These are phyloP conservation scores for Agaricus blazei DNA, from an alignment of 768 basidiomycete species.

Conservation along the genomic window DNA sequence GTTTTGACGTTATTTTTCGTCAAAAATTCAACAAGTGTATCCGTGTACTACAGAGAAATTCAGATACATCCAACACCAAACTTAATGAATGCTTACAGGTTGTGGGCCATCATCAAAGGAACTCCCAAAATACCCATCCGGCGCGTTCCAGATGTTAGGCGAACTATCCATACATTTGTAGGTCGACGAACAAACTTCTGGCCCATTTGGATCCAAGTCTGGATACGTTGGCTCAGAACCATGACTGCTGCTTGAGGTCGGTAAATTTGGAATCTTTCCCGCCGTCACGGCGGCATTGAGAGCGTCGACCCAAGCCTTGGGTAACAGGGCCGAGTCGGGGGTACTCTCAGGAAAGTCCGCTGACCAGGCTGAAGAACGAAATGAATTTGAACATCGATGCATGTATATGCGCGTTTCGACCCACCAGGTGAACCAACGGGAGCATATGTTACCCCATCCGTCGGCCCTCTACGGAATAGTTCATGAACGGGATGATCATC, in stretches of 20 bases:
- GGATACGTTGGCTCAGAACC: constrained; percentile 41
- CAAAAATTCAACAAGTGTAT: constrained; percentile 61
- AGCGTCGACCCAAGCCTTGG: constrained; percentile 68
- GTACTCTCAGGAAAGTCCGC: constrained; percentile 48
- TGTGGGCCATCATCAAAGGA: constrained; percentile 83
- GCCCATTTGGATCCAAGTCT: constrained; percentile 36
- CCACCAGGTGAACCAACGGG: constrained; percentile 57
- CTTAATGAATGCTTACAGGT: constrained; percentile 22
- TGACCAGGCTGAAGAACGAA: constrained; percentile 46
- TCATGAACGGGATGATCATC: constrained; percentile 52
- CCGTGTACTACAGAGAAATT: constrained; percentile 27
- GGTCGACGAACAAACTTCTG: constrained; percentile 70
- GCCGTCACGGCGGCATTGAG: constrained; percentile 60
- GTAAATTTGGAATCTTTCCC: constrained; percentile 71
- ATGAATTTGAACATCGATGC: not conserved
- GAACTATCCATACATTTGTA: constrained; percentile 58
- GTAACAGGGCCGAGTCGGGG: constrained; percentile 49
- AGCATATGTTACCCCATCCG: constrained; percentile 47
- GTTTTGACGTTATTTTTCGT: constrained; percentile 56
- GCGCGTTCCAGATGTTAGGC: constrained; percentile 70
- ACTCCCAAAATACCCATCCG: constrained; percentile 57
- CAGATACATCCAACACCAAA: not conserved
- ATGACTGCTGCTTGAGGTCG: constrained; percentile 35
- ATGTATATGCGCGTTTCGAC: constrained; percentile 12
- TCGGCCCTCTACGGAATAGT: constrained; percentile 55